A percentile compares a stretch with the other conserved stretches of the same genome.
Conservation (phyloP, 495 filamentous ascomycete genomes). For the Penicillium odoratum region DNA sequence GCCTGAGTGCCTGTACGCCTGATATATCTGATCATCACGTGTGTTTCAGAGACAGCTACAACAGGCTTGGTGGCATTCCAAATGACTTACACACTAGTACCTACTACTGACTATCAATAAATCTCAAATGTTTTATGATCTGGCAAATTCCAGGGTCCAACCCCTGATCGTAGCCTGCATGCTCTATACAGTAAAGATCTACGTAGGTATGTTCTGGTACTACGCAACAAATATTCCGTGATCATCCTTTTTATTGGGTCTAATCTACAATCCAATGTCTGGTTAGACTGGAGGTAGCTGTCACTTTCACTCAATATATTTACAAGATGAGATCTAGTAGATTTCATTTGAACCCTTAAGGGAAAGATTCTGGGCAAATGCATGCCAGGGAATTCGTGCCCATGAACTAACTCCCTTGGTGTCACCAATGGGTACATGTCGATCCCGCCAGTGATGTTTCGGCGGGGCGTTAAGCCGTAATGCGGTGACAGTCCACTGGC, state of each 20-base stretch:
- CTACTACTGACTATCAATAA: too few species aligned
- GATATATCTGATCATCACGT: too few species aligned
- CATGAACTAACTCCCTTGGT: neutral
- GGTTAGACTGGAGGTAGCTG: neutral
- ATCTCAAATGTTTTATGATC: neutral
- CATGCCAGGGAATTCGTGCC: neutral
- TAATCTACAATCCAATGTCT: too few species aligned
- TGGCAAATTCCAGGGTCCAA: neutral
- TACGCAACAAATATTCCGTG: too few species aligned
- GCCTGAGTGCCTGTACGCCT: too few species aligned
- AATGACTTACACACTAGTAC: too few species aligned
- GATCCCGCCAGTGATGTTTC: neutral
- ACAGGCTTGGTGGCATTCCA: too few species aligned
- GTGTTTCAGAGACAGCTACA: too few species aligned
- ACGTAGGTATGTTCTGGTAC: too few species aligned
- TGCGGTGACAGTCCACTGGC: neutral
- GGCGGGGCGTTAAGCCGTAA: neutral
- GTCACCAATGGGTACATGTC: neutral
- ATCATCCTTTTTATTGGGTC: too few species aligned
- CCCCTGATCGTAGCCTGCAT: neutral
- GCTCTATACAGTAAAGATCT: neutral
- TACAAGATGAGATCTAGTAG: neutral
- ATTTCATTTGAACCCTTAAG: neutral
- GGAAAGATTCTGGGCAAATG: neutral
- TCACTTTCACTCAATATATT: neutral